A percentile compares a stretch with the other conserved stretches of the same genome.
Evolutionary conservation across 2,329 filamentous ascomycete genomes (phyloP).

Genomic region (Aspergillus uvarum): DNA sequence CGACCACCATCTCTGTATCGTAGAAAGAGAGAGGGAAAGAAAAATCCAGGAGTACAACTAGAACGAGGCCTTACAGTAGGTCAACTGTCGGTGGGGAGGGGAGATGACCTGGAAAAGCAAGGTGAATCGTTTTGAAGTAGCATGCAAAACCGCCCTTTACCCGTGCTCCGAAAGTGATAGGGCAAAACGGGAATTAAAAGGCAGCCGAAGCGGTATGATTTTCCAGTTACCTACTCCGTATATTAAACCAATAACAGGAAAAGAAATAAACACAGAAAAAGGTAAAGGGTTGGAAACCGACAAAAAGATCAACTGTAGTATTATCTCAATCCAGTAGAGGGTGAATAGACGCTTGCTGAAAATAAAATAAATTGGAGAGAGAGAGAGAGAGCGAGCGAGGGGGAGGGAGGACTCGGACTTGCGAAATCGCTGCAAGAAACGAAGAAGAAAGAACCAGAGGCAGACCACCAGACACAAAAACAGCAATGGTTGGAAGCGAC

Average conservation of each 20-base stretch:
- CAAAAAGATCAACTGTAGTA: background rate
- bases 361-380: background rate
- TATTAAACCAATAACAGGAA: background rate
- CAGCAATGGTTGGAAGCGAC: constrained; percentile 9
- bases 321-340: background rate
- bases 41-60: background rate
- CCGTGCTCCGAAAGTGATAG: background rate
- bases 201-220: background rate
- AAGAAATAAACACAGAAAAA: background rate
- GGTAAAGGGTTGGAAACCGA: background rate
- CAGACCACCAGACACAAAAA: background rate
- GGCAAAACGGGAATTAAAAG: background rate
- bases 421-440: background rate
- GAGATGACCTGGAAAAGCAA: constrained; percentile 1
- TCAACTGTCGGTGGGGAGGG: constrained; percentile 1
- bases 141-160: constrained; percentile 1
- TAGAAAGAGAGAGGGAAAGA: background rate
- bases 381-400: background rate
- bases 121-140: constrained; percentile 5
- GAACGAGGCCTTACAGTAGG: background rate
- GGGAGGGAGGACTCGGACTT: background rate
- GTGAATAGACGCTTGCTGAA: background rate
- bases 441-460: background rate
- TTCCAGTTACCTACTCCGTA: background rate
- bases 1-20: background rate